Evolutionary conservation across 306 rosid species (phyloP).

Genomic region (Acacia crassicarpa): DNA sequence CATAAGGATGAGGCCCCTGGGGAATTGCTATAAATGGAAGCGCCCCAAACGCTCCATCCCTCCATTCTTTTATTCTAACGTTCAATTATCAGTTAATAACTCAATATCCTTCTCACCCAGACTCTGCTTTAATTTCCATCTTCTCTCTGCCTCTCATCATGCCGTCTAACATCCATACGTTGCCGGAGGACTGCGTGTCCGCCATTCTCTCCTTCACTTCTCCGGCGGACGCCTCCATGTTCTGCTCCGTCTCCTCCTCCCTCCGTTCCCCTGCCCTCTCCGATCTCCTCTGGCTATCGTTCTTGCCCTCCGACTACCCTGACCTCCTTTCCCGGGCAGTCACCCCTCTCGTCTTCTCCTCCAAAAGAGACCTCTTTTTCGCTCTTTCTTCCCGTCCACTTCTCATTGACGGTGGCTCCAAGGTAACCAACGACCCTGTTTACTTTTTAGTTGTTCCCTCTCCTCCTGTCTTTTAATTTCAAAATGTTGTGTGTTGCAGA

Average conservation of each 20-base stretch:
- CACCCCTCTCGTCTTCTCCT: constrained; percentile 30
- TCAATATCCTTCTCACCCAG: not conserved
- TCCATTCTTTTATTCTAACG: too few species aligned
- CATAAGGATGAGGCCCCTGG: too few species aligned
- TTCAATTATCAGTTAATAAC: not conserved
- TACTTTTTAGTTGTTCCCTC: too few species aligned
- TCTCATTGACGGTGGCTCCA: constrained; percentile 54
- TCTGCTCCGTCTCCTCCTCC: constrained; percentile 47
- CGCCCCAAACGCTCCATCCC: too few species aligned
- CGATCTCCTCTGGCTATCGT: constrained; percentile 54
- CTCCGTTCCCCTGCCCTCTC: constrained; percentile 46
- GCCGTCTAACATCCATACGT: constrained; percentile 18
- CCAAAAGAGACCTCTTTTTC: constrained; percentile 51
- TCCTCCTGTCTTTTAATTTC: not conserved
- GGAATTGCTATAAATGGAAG: too few species aligned
- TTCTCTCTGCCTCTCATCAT: not conserved
- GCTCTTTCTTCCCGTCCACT: constrained; percentile 45
- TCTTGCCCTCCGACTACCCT: constrained; percentile 53
- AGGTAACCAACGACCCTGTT: constrained; percentile 27
- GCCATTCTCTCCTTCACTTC: constrained; percentile 49
- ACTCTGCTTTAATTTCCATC: not conserved
- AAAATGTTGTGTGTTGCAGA: constrained; percentile 30
- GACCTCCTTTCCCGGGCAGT: constrained; percentile 39
- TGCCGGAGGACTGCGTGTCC: constrained; percentile 60
- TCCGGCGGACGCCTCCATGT: constrained; percentile 48